phyloP scores from a whole-genome alignment of 768 basidiomycete species.

The Megacollybia marginata region DNA sequence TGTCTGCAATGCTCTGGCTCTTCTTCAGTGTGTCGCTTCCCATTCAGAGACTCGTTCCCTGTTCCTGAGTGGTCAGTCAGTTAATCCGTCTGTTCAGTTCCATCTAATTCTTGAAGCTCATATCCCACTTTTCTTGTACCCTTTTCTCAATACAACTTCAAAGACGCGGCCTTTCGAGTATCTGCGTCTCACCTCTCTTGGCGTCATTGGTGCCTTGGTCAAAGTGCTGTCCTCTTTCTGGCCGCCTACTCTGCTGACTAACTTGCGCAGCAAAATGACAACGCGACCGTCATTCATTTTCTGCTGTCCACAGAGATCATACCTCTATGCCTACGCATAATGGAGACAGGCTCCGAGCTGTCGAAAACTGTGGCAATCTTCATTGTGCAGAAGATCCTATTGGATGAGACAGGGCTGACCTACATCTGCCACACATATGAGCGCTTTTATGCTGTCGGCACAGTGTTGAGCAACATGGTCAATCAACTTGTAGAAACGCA shows the following conservation, averaged over 20 bases:
- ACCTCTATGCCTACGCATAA: conserved; percentile 96
- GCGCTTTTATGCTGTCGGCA: conserved; percentile 97
- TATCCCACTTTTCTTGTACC: conserved; percentile 97
- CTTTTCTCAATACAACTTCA: conserved; percentile 96
- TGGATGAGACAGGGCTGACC: conserved; percentile 95
- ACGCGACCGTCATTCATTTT: conserved; percentile 98
- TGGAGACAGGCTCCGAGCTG: conserved; percentile 98
- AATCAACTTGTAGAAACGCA: conserved; percentile 96
- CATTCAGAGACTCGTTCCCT: conserved; percentile 94
- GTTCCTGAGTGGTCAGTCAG: conserved; percentile 77
- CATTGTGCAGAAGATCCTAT: conserved; percentile 96
- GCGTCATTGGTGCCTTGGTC: conserved; percentile 97
- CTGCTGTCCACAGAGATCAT: conserved; percentile 98
- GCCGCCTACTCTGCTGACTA: not conserved
- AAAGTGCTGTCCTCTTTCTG: conserved; percentile 49
- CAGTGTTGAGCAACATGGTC: conserved; percentile 98
- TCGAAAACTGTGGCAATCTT: conserved; percentile 99
- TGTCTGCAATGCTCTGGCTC: conserved; percentile 96
- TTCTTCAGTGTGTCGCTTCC: conserved; percentile 96
- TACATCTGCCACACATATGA: conserved; percentile 99
- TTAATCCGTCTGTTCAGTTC: not conserved
- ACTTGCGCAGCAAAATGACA: conserved; percentile 86
- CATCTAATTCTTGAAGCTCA: conserved; percentile 78
- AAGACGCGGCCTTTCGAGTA: conserved; percentile 99
- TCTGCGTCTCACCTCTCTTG: conserved; percentile 96